These are phyloP conservation scores for Epichloe brachyelytri DNA, from an alignment of 2,329 filamentous ascomycete genomes.

Conservation along the genomic window DNA sequence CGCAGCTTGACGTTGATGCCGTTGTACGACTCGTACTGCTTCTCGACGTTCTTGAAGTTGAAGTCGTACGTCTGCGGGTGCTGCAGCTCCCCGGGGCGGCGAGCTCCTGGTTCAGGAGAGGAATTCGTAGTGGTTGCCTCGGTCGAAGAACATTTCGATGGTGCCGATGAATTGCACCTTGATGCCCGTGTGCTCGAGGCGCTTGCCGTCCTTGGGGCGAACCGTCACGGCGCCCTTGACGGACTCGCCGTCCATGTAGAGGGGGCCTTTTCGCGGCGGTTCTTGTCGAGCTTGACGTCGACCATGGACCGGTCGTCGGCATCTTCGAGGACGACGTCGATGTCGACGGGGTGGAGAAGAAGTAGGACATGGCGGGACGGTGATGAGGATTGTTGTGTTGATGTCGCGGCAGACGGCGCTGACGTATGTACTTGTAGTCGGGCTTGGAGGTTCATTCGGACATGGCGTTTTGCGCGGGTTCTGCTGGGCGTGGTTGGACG, in stretches of 20 bases:
- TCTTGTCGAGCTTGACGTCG: conserved; percentile 97
- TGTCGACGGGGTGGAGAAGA: conserved; percentile 96
- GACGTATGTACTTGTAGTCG: too few relatives aligned
- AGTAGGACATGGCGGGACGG: conserved; percentile 70
- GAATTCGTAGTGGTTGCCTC: conserved; percentile 98
- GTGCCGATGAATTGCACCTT: conserved; percentile 99
- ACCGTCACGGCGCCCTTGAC: conserved; percentile 95
- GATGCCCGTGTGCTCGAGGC: conserved; percentile 95
- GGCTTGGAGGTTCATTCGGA: too few relatives aligned
- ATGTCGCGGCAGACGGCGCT: neutral
- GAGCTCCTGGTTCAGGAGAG: conserved; percentile 94
- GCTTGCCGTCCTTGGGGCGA: conserved; percentile 93
- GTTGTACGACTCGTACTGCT: conserved; percentile 99
- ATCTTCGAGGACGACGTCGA: conserved; percentile 95
- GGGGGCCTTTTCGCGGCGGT: conserved; percentile 85
- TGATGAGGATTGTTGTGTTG: neutral
- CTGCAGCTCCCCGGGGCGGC: conserved; percentile 95
- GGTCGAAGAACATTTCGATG: conserved; percentile 99
- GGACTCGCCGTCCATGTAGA: conserved; percentile 97
- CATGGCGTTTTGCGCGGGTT: too few relatives aligned
- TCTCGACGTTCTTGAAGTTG: conserved; percentile 99
- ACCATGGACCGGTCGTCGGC: conserved; percentile 89
- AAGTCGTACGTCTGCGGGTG: conserved; percentile 98
- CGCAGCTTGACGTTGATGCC: conserved; percentile 98
- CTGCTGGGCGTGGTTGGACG: too few relatives aligned